Base-by-base conservation (phyloP, 2,329 filamentous ascomycete genomes). In the Calonectria honghensis region DNA sequence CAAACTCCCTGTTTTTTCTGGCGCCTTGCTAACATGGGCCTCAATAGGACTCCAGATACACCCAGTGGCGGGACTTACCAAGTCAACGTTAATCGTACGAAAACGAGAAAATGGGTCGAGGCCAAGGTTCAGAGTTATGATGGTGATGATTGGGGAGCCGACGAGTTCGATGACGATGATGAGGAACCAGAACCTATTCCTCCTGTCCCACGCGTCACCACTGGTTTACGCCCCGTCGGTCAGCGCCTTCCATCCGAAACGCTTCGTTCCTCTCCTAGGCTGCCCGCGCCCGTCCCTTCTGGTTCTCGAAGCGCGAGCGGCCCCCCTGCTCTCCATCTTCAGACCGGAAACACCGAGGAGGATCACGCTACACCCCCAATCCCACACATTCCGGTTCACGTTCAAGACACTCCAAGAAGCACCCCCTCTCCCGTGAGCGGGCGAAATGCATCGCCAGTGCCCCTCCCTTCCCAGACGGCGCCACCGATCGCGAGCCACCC, bases 51-150 rank as follows among this genome's bases (percentile, higher is more conserved):
- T 50, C 81, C 83, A 11, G 78, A 81, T 51, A 81, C 83, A n/a
- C 81, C 83, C 20, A 78, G 82, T 27, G 81, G 79, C 69, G 83
- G 79, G 73, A 81, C 85, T 32, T 98, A 96, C 86, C 94, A 94
- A 83, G 92, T 95, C 67, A 97, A 98, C 84, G 93, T 98, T 64
- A 96, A 95, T 85, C 93, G 96, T 75, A 91, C 93, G 71, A 98
- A 98, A 87, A 98, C 96, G 70, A 94, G 93, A 86, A 98, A 98
- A 90, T 98, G 96, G 96, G 94, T 96, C 48, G 94, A 98, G 81
- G 96, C 96, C 45, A 96, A 96, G 85, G 90, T 92, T 73, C 93
- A 94, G 80, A 94, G 92, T 82, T 98, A 98, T 82, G 96, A 96
- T 81, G 96, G 96, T 76, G 96, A 97, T 81, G 96, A 98, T 82